Base-by-base conservation (phyloP, 495 filamentous ascomycete species). In the Chaetomium tenue region DNA sequence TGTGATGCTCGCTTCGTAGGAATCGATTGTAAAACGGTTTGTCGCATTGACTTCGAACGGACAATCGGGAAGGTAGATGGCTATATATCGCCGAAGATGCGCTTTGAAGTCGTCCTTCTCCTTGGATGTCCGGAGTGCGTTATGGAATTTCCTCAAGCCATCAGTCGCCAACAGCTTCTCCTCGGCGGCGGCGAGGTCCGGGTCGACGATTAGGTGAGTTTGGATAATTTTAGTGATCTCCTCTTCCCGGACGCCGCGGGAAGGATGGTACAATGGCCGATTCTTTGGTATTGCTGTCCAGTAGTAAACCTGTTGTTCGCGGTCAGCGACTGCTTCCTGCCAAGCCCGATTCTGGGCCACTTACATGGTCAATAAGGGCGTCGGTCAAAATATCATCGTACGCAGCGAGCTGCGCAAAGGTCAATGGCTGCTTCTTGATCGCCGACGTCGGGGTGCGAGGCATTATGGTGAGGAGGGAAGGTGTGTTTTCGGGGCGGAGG, bases 351-450 rank as follows among this genome's bases (percentile, higher is more conserved):
- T 28, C 20, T 4, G 51, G 20, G 12, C 25, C 23, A 82, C 91
- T 74, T 83, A 97, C 94, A 76, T 91, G 90, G 77, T 99, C 94
- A 48, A 99, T 87, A 40, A 99, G 88, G 63, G 90, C 89, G 86
- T 99, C 95, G 0, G 94, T 98, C 66, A 96, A 83, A 68, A 99
- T 87, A 74, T 99, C 94, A 78, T 99, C 94, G 79, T 97, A 97
- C 61, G 89, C 88, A 30, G 91, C 87, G 63, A 99, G 80, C 78
- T 97, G 92, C 46, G 85, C 85, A 62, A 97, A 80, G 15, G 91
- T 96, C 66, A 98, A 79, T 69, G 86, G 87, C 65, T 89, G 85
- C 76, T 84, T 88, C 72, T 87, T 84, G 16, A 61, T n/a, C 18
- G 60, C 48, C 22, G 52, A 20, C 7, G 48, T 60, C 15, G 63